These are phyloP conservation scores for Cyphellophora europaea DNA, from an alignment of 2,329 filamentous ascomycete species.

Conservation along the genomic window DNA sequence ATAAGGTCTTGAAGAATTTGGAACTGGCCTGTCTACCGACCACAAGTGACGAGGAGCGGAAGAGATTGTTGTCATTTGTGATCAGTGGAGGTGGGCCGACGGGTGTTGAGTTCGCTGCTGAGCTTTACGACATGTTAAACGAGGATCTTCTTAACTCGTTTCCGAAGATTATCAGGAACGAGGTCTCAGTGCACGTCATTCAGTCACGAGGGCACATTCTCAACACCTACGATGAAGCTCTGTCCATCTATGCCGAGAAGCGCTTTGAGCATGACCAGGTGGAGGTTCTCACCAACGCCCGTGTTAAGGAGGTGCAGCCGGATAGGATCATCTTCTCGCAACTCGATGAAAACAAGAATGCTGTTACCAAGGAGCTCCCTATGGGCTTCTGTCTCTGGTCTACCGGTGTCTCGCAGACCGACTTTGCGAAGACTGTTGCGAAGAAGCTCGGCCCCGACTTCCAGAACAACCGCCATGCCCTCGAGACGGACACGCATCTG, in stretches of 20 bases:
- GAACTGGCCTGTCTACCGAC: conserved; percentile 90
- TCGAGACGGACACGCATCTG: conserved; percentile 91
- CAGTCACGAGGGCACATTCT: conserved; percentile 91
- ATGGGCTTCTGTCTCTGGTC: conserved; percentile 98
- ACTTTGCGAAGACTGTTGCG: conserved; percentile 68
- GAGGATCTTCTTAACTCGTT: conserved; percentile 81
- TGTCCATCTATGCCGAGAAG: conserved; percentile 85
- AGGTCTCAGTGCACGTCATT: conserved; percentile 95
- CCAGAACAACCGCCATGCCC: conserved; percentile 81
- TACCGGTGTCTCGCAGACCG: conserved; percentile 80
- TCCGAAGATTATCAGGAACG: conserved; percentile 83
- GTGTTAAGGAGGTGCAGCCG: conserved; percentile 76
- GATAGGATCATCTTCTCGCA: conserved; percentile 89
- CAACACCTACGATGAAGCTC: conserved; percentile 93
- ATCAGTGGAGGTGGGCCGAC: conserved; percentile 91
- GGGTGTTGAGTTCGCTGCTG: conserved; percentile 94
- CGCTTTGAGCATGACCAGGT: conserved; percentile 86
- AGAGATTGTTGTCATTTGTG: conserved; percentile 86
- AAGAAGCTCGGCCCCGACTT: conserved; percentile 57
- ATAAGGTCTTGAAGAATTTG: conserved; percentile 78
- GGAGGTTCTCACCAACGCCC: conserved; percentile 82
- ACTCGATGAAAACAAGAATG: conserved; percentile 60
- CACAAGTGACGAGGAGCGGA: conserved; percentile 77
- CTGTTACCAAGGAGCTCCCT: conserved; percentile 83
- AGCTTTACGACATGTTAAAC: conserved; percentile 91